Conservation (phyloP, 441 rosid species). For the Euphorbia schlechtendalii region DNA sequence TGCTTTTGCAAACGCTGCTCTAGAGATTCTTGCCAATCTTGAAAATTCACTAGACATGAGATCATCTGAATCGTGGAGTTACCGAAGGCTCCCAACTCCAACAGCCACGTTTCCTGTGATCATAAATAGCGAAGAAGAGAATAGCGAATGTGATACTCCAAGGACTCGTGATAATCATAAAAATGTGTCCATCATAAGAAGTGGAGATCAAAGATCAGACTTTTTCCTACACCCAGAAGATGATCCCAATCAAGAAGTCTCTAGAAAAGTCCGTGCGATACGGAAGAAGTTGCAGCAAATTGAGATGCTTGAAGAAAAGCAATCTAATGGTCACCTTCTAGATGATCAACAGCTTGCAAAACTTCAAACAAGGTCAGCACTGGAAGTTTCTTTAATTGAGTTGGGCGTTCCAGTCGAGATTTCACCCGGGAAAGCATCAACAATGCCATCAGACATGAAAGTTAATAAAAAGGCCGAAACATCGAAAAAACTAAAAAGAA, state of each 20-base stretch:
- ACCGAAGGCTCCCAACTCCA: slow-evolving; percentile 80
- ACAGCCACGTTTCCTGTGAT: slow-evolving; percentile 81
- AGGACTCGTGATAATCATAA: slow-evolving; percentile 55
- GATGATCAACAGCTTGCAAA: slow-evolving; percentile 92
- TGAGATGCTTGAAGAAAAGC: slow-evolving; percentile 87
- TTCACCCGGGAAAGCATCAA: slow-evolving; percentile 29
- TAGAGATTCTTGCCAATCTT: slow-evolving; percentile 69
- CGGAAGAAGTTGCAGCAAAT: slow-evolving; percentile 93
- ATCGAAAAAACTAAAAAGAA: slow-evolving; percentile 58
- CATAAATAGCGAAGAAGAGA: slow-evolving; percentile 82
- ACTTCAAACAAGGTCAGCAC: slow-evolving; percentile 57
- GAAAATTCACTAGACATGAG: slow-evolving; percentile 73
- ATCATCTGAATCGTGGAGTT: slow-evolving; percentile 90
- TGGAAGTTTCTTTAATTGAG: slow-evolving; percentile 66
- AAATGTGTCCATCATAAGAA: slow-evolving; percentile 21
- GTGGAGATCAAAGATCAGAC: slow-evolving; percentile 37
- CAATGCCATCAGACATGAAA: slow-evolving; percentile 44
- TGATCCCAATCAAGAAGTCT: slow-evolving; percentile 40
- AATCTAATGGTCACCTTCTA: slow-evolving; percentile 57
- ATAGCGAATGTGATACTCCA: slow-evolving; percentile 46
- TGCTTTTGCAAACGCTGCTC: slow-evolving; percentile 60
- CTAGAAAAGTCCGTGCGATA: slow-evolving; percentile 71
- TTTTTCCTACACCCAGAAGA: slow-evolving; percentile 56
- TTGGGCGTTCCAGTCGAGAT: slow-evolving; percentile 62
- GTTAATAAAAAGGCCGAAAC: slow-evolving; percentile 45